phyloP scores from a whole-genome alignment of 2,329 filamentous ascomycete species.

The Epichloe sibirici region DNA sequence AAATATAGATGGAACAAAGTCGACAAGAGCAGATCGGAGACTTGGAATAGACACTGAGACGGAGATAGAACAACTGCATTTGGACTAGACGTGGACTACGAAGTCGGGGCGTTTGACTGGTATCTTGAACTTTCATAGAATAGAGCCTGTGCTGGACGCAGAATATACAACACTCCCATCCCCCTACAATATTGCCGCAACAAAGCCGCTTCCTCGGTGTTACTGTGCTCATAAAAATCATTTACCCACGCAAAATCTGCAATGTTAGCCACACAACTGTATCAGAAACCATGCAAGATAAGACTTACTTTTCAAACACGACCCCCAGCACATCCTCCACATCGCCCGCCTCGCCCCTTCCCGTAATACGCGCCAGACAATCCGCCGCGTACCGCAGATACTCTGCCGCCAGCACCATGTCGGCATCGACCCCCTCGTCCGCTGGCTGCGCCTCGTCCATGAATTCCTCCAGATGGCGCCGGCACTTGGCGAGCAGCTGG shows the following conservation, averaged over 20 bases:
- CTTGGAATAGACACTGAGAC: background rate
- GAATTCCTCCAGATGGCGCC: conserved; percentile 61
- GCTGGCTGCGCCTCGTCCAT: conserved; percentile 40
- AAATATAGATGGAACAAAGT: background rate
- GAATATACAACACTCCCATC: no score
- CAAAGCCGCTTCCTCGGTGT: background rate
- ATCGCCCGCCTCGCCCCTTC: conserved; percentile 71
- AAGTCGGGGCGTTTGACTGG: background rate
- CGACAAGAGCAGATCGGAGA: background rate
- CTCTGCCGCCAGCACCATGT: conserved; percentile 85
- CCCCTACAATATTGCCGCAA: no score
- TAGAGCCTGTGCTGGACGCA: no score
- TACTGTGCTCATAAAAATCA: conserved; percentile 12
- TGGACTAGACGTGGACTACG: no score
- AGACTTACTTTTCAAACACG: conserved; percentile 89
- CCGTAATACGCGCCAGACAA: conserved; percentile 76
- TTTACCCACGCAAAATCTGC: conserved; percentile 36
- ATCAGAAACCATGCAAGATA: conserved; percentile 2
- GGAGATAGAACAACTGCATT: no score
- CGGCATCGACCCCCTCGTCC: conserved; percentile 40
- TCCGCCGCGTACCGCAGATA: conserved; percentile 71
- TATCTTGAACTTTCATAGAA: background rate
- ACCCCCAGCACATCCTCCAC: conserved; percentile 94
- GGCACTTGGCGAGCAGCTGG: conserved; percentile 64
- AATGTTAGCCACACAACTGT: background rate